phyloP scores from a whole-genome alignment of 495 filamentous ascomycete genomes.

The Aspergillus coremiiformis region DNA sequence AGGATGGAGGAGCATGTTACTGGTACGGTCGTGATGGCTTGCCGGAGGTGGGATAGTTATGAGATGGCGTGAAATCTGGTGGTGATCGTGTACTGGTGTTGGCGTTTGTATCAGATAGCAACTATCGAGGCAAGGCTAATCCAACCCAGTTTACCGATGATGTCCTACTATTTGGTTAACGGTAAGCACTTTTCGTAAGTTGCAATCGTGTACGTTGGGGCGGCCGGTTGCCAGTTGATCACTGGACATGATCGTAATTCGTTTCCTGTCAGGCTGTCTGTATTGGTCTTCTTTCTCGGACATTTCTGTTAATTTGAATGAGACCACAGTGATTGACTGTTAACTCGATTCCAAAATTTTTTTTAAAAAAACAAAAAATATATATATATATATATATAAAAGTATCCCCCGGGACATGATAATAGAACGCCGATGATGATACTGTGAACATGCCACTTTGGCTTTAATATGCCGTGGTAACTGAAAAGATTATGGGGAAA shows the following conservation, averaged over 20 bases:
- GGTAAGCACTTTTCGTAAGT: too few relatives aligned
- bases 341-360: not conserved
- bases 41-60: not conserved
- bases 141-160: slow-evolving; percentile 1
- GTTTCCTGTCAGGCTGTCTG: not conserved
- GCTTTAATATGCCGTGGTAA: not conserved
- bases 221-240: too few relatives aligned
- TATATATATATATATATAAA: too few relatives aligned
- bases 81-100: slow-evolving; percentile 3
- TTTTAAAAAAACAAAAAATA: too few relatives aligned
- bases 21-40: slow-evolving; percentile 9
- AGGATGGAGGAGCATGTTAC: slow-evolving; percentile 7
- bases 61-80: not conserved
- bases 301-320: too few relatives aligned
- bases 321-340: not conserved
- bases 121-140: not conserved
- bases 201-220: too few relatives aligned
- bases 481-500: not conserved
- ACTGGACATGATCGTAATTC: not conserved
- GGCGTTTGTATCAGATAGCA: slow-evolving; percentile 2
- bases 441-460: not conserved
- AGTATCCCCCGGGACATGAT: too few relatives aligned
- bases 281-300: too few relatives aligned
- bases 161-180: too few relatives aligned
- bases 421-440: not conserved